Conservation (phyloP, 768 basidiomycete genomes). For the Boletus coccyginus region DNA sequence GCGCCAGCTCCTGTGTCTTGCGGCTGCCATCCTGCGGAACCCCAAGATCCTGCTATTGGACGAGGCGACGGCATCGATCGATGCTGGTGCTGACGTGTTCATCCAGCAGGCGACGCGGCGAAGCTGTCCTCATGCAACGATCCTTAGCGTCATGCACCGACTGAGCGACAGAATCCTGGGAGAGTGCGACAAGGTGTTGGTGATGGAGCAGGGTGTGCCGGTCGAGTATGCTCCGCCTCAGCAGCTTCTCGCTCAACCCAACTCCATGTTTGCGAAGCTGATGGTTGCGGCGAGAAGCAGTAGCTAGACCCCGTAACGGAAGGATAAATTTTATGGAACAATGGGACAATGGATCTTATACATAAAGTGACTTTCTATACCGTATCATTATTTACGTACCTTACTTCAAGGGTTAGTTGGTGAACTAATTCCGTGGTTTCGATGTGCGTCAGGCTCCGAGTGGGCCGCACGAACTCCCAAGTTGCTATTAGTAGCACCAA, state of each 20-base stretch:
- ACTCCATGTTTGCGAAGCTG: constrained; percentile 28
- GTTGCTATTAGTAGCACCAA: no score
- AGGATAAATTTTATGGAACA: no score
- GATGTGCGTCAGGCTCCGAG: no score
- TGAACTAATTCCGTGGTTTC: no score
- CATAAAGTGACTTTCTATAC: no score
- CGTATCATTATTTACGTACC: no score
- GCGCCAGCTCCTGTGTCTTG: constrained; percentile 74
- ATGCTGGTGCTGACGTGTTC: constrained; percentile 84
- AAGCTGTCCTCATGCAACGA: constrained; percentile 30
- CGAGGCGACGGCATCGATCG: constrained; percentile 60
- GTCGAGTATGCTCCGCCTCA: constrained; percentile 26
- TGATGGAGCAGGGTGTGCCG: constrained; percentile 38
- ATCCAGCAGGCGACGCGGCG: constrained; percentile 36
- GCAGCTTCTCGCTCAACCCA: constrained; percentile 19
- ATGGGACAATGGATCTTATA: background rate
- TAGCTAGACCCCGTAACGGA: background rate
- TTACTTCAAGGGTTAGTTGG: no score
- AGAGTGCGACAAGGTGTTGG: constrained; percentile 32
- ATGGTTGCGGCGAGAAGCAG: constrained; percentile 24
- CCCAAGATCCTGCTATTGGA: constrained; percentile 31
- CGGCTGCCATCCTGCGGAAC: constrained; percentile 30
- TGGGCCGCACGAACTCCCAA: no score
- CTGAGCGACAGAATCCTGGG: constrained; percentile 26
- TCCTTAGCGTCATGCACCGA: constrained; percentile 32